Conservation (phyloP, 495 filamentous ascomycete genomes). For the Neurospora pannonica region DNA sequence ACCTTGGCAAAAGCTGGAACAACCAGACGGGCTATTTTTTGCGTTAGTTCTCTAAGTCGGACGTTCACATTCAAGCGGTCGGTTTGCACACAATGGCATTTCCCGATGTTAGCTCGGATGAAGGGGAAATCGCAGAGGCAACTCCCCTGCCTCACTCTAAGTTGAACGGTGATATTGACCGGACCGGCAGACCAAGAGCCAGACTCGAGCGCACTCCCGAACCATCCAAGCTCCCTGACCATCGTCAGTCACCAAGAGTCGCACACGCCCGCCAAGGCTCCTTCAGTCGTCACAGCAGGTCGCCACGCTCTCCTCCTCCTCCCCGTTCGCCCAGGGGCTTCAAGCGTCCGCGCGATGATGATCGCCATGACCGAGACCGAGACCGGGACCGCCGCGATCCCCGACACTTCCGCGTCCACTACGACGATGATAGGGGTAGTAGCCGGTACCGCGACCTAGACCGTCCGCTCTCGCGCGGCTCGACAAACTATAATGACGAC, state of each 20-base stretch:
- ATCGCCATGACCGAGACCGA: slow-evolving; percentile 44
- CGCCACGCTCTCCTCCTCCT: neutral
- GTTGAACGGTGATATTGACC: slow-evolving; percentile 52
- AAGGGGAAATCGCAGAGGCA: slow-evolving; percentile 84
- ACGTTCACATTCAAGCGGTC: slow-evolving; percentile 5
- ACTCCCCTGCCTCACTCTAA: slow-evolving; percentile 44
- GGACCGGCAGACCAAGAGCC: slow-evolving; percentile 58
- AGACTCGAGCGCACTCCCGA: slow-evolving; percentile 66
- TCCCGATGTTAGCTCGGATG: slow-evolving; percentile 51
- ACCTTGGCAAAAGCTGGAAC: neutral
- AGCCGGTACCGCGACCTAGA: slow-evolving; percentile 59
- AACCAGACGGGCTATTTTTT: neutral
- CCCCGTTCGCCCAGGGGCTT: slow-evolving; percentile 41
- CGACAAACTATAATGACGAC: slow-evolving; percentile 36
- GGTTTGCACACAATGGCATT: slow-evolving; percentile 30
- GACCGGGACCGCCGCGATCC: slow-evolving; percentile 36
- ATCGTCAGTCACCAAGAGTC: slow-evolving; percentile 27
- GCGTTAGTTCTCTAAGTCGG: neutral
- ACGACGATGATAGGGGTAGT: slow-evolving; percentile 44
- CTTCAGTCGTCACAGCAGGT: neutral
- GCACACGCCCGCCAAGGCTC: neutral
- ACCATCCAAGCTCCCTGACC: slow-evolving; percentile 63
- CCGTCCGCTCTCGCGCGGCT: slow-evolving; percentile 43
- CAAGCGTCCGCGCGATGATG: slow-evolving; percentile 58
- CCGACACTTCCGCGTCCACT: slow-evolving; percentile 50